phyloP scores from a whole-genome alignment of 2,329 filamentous ascomycete genomes.

The Lithohypha guttulata region DNA sequence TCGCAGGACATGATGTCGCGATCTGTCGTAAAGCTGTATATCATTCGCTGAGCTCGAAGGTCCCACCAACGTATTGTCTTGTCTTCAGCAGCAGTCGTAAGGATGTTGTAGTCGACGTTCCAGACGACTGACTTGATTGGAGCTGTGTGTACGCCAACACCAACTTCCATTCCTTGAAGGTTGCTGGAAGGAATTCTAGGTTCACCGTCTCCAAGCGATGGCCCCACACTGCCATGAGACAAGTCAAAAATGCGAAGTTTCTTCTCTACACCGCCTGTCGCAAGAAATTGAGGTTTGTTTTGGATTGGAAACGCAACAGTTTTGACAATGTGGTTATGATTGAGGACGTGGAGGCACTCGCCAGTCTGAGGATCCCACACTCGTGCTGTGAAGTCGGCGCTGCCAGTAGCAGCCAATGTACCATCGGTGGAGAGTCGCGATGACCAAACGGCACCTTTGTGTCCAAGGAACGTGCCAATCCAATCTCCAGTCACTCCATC shows the following conservation, averaged over 20 bases:
- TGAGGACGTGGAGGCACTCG: conserved; percentile 73
- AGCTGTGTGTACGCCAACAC: conserved; percentile 67
- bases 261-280: conserved; percentile 92
- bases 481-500: conserved; percentile 93
- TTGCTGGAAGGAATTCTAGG: conserved; percentile 28
- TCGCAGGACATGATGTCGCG: conserved; percentile 87
- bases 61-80: conserved; percentile 94
- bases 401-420: conserved; percentile 78
- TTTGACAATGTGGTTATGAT: conserved; percentile 91
- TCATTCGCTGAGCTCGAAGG: conserved; percentile 61
- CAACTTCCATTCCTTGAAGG: conserved; percentile 56
- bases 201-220: conserved; percentile 30
- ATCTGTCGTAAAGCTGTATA: conserved; percentile 68
- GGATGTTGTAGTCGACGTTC: conserved; percentile 75
- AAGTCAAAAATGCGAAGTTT: conserved; percentile 91
- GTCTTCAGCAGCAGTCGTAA: conserved; percentile 84
- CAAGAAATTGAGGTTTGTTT: conserved; percentile 65
- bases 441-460: conserved; percentile 98
- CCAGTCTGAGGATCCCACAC: conserved; percentile 96
- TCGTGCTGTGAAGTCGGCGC: conserved; percentile 91
- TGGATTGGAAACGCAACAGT: conserved; percentile 82
- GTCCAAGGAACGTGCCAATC: conserved; percentile 96
- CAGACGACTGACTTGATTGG: conserved; percentile 96
- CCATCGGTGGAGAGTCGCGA: conserved; percentile 82
- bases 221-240: conserved; percentile 38